Evolutionary conservation across 2,329 filamentous ascomycete genomes (phyloP).

Genomic region (Talaromyces sp.): DNA sequence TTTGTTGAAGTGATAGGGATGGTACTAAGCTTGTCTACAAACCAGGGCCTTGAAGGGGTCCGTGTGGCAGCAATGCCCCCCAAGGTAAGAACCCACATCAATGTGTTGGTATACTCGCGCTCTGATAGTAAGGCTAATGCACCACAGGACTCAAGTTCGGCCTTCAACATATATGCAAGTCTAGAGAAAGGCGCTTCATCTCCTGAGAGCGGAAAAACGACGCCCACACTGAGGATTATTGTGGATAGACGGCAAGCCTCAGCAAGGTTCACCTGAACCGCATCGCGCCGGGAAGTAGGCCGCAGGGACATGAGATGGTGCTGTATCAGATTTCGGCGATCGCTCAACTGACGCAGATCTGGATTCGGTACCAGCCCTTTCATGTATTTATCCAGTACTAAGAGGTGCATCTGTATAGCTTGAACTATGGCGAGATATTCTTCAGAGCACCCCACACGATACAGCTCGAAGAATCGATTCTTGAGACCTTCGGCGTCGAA

Average conservation of each 20-base stretch:
- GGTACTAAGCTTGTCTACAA: neutral
- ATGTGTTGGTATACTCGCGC: conserved; percentile 13
- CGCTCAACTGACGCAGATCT: conserved; percentile 17
- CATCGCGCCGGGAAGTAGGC: conserved; percentile 15
- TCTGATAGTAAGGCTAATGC: neutral
- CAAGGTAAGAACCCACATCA: conserved; percentile 16
- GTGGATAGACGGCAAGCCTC: conserved; percentile 25
- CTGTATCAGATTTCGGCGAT: conserved; percentile 30
- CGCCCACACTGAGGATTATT: conserved; percentile 26
- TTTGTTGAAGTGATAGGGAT: neutral
- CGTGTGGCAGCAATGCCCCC: conserved; percentile 6
- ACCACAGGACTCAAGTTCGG: neutral
- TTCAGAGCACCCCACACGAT: conserved; percentile 19
- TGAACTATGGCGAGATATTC: conserved; percentile 22
- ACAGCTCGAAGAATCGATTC: neutral
- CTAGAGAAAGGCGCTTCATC: conserved; percentile 22
- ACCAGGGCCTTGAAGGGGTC: neutral
- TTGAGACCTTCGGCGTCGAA: neutral
- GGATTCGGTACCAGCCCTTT: conserved; percentile 17
- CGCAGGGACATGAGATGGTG: conserved; percentile 25
- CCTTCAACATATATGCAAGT: conserved; percentile 21
- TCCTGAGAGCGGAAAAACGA: conserved; percentile 28
- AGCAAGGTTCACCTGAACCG: conserved; percentile 14
- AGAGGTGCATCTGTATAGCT: conserved; percentile 16
- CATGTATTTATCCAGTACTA: neutral